Percentiles rank a stretch among this genome's conserved stretches.
These are phyloP conservation scores for Trichocomaceae sp. DNA, from an alignment of 2,329 filamentous ascomycete species.

Conservation along the genomic window DNA sequence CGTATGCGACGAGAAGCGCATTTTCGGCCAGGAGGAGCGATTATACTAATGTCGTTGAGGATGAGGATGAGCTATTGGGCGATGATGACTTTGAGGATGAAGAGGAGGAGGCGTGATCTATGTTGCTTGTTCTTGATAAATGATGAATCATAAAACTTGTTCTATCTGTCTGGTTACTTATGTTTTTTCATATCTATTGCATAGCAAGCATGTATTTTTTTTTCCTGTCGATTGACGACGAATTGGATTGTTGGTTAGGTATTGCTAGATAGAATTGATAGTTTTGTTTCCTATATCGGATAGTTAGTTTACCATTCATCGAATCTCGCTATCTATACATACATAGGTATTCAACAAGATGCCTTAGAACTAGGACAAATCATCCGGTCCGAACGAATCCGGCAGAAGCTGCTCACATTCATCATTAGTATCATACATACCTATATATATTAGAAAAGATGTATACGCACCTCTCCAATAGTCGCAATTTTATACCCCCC, in stretches of 20 bases:
- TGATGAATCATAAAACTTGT: not conserved
- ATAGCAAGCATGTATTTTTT: not conserved
- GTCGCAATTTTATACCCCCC: slow-evolving; percentile 49
- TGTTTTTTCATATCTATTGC: not conserved
- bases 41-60: slow-evolving; percentile 81
- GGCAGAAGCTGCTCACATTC: slow-evolving; percentile 5
- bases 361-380: slow-evolving; percentile 2
- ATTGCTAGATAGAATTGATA: not conserved
- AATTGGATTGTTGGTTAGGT: not conserved
- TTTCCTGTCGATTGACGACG: not conserved
- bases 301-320: too few species aligned
- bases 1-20: slow-evolving; percentile 81
- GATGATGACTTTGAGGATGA: slow-evolving; percentile 83
- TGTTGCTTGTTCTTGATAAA: not conserved
- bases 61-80: slow-evolving; percentile 88
- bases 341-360: not conserved
- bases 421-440: not conserved
- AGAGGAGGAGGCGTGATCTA: slow-evolving; percentile 56
- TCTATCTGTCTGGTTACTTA: not conserved
- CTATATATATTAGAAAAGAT: not conserved
- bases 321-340: too few species aligned
- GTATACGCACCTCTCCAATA: slow-evolving; percentile 32
- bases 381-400: slow-evolving; percentile 13
- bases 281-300: too few species aligned
- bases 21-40: slow-evolving; percentile 84